Conservation (phyloP, 768 basidiomycete species). For the Daedaleopsis nitida region DNA sequence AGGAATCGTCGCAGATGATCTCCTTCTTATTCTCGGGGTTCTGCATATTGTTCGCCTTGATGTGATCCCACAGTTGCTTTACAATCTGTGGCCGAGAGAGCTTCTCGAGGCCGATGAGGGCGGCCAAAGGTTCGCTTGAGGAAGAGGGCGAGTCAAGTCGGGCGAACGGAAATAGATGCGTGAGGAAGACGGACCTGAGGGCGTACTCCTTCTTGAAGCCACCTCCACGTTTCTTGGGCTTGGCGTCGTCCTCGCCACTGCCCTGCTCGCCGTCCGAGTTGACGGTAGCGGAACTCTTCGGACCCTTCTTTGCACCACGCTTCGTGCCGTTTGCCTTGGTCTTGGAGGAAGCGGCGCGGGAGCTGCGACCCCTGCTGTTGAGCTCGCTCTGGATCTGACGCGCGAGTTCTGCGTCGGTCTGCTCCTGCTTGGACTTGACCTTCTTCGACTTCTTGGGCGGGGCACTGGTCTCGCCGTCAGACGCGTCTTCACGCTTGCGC, state of each 20-base stretch:
- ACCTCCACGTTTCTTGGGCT: constrained; percentile 50
- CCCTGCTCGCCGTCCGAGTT: constrained; percentile 37
- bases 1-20: constrained; percentile 77
- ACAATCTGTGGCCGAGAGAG: constrained; percentile 89
- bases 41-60: constrained; percentile 79
- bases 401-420: constrained; percentile 47
- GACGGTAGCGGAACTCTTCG: constrained; percentile 37
- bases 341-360: constrained; percentile 27
- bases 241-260: constrained; percentile 40
- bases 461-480: constrained; percentile 25
- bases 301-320: constrained; percentile 34
- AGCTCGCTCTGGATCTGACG: constrained; percentile 45
- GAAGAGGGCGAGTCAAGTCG: background rate
- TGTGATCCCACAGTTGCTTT: constrained; percentile 88
- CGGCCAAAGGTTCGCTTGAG: constrained; percentile 72
- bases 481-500: constrained; percentile 25
- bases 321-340: constrained; percentile 35
- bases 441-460: constrained; percentile 25
- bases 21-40: constrained; percentile 83
- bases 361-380: constrained; percentile 39
- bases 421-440: constrained; percentile 25
- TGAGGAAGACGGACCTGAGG: constrained; percentile 54
- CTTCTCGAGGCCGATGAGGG: constrained; percentile 63
- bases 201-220: constrained; percentile 79
- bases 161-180: constrained; percentile 2